phyloP scores from a whole-genome alignment of 768 basidiomycete species.

The Tricholoma sp. region DNA sequence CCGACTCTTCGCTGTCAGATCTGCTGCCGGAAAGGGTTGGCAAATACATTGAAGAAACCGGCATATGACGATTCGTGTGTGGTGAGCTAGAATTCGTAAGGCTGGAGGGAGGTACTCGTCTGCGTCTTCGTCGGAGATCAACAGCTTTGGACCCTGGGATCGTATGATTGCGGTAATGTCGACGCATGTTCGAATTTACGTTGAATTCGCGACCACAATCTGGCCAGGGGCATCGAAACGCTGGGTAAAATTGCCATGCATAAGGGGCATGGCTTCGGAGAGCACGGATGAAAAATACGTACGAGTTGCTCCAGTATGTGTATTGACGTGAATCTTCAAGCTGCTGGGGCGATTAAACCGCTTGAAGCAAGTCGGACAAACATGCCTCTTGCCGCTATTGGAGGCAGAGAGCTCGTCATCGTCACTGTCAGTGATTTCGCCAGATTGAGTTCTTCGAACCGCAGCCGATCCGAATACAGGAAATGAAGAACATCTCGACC shows the following conservation, averaged over 20 bases:
- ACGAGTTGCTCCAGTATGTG: conserved; percentile 69
- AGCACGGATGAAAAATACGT: conserved; percentile 20
- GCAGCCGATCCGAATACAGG: conserved; percentile 12
- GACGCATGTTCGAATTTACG: conserved; percentile 81
- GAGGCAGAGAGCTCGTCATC: conserved; percentile 18
- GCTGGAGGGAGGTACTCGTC: conserved; percentile 14
- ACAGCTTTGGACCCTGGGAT: conserved; percentile 23
- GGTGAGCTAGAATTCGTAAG: conserved; percentile 10
- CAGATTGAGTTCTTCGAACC: conserved; percentile 2
- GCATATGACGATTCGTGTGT: neutral
- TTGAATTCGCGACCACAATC: conserved; percentile 76
- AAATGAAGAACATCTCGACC: conserved; percentile 15
- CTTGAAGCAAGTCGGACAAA: conserved; percentile 53
- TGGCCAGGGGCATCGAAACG: conserved; percentile 70
- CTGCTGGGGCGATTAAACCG: conserved; percentile 69
- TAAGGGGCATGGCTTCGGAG: neutral
- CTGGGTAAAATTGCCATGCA: conserved; percentile 26
- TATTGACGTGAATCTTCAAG: conserved; percentile 60
- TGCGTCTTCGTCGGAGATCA: conserved; percentile 22
- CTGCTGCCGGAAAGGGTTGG: conserved; percentile 15
- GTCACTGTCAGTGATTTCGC: conserved; percentile 18
- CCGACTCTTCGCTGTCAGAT: conserved; percentile 23
- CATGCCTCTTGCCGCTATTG: conserved; percentile 37
- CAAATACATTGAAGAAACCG: conserved; percentile 5
- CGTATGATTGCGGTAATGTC: conserved; percentile 69